Conservation (phyloP, 768 basidiomycete species). For the Leucogyrophana mollusca region DNA sequence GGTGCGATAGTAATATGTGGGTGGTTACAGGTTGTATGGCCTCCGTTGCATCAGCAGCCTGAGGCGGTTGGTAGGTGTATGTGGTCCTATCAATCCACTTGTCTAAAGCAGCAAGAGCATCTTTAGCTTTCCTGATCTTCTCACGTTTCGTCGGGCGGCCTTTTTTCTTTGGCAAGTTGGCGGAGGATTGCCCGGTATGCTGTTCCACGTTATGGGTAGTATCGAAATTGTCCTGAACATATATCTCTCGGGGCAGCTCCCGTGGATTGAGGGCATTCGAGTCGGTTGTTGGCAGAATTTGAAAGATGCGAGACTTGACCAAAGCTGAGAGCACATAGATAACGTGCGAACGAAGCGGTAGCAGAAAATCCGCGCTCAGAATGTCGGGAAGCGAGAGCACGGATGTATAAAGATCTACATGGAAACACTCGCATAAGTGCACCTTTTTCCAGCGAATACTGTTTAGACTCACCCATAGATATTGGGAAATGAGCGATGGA, state of each 20-base stretch:
- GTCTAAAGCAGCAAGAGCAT: conserved; percentile 47
- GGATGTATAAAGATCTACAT: conserved; percentile 54
- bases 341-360: conserved; percentile 49
- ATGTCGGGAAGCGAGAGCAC: conserved; percentile 48
- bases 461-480: conserved; percentile 51
- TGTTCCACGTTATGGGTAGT: conserved; percentile 1
- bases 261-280: conserved; percentile 56
- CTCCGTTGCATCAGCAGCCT: conserved; percentile 5
- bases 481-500: conserved; percentile 55
- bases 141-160: conserved; percentile 67
- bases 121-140: conserved; percentile 51
- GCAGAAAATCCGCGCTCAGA: conserved; percentile 39
- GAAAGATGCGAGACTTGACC: conserved; percentile 49
- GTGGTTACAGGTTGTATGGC: conserved; percentile 16
- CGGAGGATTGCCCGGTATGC: conserved; percentile 2
- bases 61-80: conserved; percentile 15
- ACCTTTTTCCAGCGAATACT: not conserved
- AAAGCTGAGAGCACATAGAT: conserved; percentile 50
- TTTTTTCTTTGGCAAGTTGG: conserved; percentile 43
- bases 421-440: not conserved
- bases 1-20: conserved; percentile 32
- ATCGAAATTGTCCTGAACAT: conserved; percentile 36
- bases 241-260: conserved; percentile 68
- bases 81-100: conserved; percentile 44
- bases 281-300: conserved; percentile 55